Conservation (phyloP, 257 asterid species). For the Gentiana dahurica region DNA sequence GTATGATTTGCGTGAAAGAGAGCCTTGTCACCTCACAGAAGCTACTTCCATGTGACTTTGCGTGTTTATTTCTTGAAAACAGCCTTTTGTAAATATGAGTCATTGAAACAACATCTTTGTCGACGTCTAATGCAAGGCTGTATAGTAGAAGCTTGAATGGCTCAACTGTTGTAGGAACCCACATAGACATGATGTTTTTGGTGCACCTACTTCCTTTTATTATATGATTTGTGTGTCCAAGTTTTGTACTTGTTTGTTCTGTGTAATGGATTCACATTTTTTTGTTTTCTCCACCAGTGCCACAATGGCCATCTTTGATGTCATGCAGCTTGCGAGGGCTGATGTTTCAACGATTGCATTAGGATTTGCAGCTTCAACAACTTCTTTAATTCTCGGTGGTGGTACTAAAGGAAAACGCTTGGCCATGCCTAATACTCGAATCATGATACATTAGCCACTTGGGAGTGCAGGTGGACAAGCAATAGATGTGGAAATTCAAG, state of each 20-base stretch:
- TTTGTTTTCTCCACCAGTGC: constrained; percentile 39
- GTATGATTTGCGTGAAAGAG: too few species aligned
- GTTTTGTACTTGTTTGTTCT: neutral
- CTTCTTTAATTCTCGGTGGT: constrained; percentile 87
- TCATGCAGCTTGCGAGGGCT: constrained; percentile 49
- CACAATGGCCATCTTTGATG: constrained; percentile 84
- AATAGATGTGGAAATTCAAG: constrained; percentile 87
- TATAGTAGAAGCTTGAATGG: too few species aligned
- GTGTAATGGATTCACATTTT: constrained; percentile 2
- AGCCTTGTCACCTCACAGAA: too few species aligned
- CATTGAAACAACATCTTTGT: too few species aligned
- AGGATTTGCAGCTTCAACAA: constrained; percentile 87
- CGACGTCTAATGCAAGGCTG: too few species aligned
- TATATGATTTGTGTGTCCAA: too few species aligned
- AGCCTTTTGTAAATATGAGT: too few species aligned
- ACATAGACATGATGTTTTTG: too few species aligned
- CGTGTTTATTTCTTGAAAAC: too few species aligned
- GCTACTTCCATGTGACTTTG: too few species aligned
- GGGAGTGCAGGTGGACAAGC: constrained; percentile 95
- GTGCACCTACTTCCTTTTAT: too few species aligned
- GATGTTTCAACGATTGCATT: constrained; percentile 80
- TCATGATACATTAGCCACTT: constrained; percentile 91
- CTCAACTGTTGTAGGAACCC: too few species aligned
- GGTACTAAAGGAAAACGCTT: constrained; percentile 92
- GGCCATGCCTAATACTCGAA: constrained; percentile 93